Base-by-base conservation (phyloP, 2,329 filamentous ascomycete species). In the Cladosporium halotolerans region DNA sequence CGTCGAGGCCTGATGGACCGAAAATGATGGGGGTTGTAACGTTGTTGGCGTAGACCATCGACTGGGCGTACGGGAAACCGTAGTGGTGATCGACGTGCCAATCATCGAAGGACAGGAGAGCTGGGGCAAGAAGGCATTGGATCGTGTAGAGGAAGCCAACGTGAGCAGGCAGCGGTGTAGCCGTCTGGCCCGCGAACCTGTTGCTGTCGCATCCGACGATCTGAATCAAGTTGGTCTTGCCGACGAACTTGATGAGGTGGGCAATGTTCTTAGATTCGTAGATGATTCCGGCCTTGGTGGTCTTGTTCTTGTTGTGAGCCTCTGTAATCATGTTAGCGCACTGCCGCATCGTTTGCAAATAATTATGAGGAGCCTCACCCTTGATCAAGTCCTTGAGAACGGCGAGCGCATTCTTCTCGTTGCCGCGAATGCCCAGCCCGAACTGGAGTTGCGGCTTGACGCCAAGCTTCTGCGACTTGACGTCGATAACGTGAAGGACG, bases 11-110 rank as follows among this genome's bases (percentile, higher is more conserved):
- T 19, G 66, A 63, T 32, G 56, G 55, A 13, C 73, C 74, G 9
- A 50, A 40, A 57, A 76, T 79, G 5, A 80, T 63, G 0, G 72
- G 73, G 3, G 66, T 65, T 0, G 49, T 44, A 1, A 56, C 55
- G 1, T 65, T 58, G 4, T 66, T 58, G 10, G 63, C 59, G 58
- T 80, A 80, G 1, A 70, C 76, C 16, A 66, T 62, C 38, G 64
- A 59, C 60, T 80, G 78, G 0, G 73, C 75, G 2, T 69, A 62
- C 8, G 73, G 69, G 51, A 79, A 74, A n/a, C 65, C 56, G 56
- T 63, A 66, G 34, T 57, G n/a, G 16, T 4, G 40, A 32, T 46
- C 46, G 32, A 52, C 34, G n/a, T 40, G n/a, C 32, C 56, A 32
- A 34, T 28, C 42, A 34, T 56, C 50, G 48, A 60, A 47, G 52